Percentiles rank a stretch among this genome's conserved stretches.
phyloP scores from a whole-genome alignment of 2,329 filamentous ascomycete genomes.

The Botryotinia narcissicola region DNA sequence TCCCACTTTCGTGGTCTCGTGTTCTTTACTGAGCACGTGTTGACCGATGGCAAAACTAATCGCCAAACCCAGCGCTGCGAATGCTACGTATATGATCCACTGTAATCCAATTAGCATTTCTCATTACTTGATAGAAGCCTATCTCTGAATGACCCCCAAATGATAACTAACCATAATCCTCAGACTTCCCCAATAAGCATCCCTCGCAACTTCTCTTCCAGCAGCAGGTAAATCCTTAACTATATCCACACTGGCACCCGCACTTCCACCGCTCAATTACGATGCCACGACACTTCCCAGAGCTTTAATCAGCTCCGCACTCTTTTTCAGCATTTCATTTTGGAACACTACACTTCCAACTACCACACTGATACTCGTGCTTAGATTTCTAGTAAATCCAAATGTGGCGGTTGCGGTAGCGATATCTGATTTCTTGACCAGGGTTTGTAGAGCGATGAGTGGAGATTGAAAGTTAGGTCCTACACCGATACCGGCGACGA shows the following conservation, averaged over 20 bases:
- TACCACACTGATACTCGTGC: slow-evolving; percentile 48
- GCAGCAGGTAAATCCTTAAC: slow-evolving; percentile 29
- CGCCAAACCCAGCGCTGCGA: slow-evolving; percentile 40
- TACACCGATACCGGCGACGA: slow-evolving; percentile 61
- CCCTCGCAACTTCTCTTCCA: slow-evolving; percentile 29
- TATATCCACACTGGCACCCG: slow-evolving; percentile 34
- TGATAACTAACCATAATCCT: slow-evolving; percentile 29
- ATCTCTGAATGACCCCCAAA: rapidly evolving
- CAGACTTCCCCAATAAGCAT: slow-evolving; percentile 31
- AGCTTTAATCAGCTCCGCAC: slow-evolving; percentile 24
- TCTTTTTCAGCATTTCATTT: slow-evolving; percentile 42
- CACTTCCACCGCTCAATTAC: slow-evolving; percentile 31
- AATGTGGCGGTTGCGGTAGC: slow-evolving; percentile 68
- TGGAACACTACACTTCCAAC: slow-evolving; percentile 52
- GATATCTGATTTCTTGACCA: slow-evolving; percentile 60
- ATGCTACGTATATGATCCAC: slow-evolving; percentile 37
- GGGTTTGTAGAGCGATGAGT: slow-evolving; percentile 65
- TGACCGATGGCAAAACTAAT: slow-evolving; percentile 47
- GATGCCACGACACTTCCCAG: slow-evolving; percentile 31
- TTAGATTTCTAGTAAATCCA: slow-evolving; percentile 47
- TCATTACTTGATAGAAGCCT: not conserved
- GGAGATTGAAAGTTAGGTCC: slow-evolving; percentile 69
- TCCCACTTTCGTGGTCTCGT: slow-evolving; percentile 52
- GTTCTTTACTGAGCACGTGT: slow-evolving; percentile 46
- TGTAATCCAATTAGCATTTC: not conserved